Base-by-base conservation (phyloP, 768 basidiomycete species). In the Cubamyces sp. region DNA sequence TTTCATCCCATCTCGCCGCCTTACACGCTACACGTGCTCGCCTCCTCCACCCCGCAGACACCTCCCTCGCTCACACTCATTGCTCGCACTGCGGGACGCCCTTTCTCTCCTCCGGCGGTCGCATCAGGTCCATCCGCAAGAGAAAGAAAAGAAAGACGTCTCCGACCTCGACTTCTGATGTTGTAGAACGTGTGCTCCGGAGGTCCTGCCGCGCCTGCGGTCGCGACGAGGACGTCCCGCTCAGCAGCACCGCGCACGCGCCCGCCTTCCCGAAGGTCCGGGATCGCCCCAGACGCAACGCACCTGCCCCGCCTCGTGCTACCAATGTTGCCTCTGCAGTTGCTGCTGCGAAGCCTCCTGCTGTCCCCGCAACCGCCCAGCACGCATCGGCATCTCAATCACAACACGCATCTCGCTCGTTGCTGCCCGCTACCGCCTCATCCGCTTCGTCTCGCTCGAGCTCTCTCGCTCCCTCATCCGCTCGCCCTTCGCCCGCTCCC, bases 1-100 rank as follows among this genome's bases (percentile, higher is more conserved):
- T 82, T 40, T 86, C 87, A 2, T 80, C 86, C 9, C 50, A 77
- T 37, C 82, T 92, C 50, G 82, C 90, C 15, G 88, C 90, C 41
- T 76, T 88, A 28, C 88, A 91, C 69, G 72, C 80, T 0, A 68
- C 76, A 15, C 80, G 84, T 49, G 73, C 74, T 18, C 74, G 71
- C 50, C 54, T 68, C 7, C 62, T 76, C 50, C 71, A 72, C 56
- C 61, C 61, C 41, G 41, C 62, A 18, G 61, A 61, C 45, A 65
- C 74, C 23, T 7, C 60, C 39, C 62, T 74, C 37, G 56, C 49
- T 26, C 43, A 57, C 21, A 69, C 75, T 4, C 75, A 79, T 45
- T 91, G 87, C 69, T 48, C 72, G 5, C 78, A 73, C 72, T 91
- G 90, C 66, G 88, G 87, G 34, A 68, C 78, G 11, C 78, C 78